A percentile compares a stretch with the other conserved stretches of the same genome.
These are phyloP conservation scores for Rhodosporidiobolus odoratus DNA, from an alignment of 768 basidiomycete genomes.

Conservation along the genomic window DNA sequence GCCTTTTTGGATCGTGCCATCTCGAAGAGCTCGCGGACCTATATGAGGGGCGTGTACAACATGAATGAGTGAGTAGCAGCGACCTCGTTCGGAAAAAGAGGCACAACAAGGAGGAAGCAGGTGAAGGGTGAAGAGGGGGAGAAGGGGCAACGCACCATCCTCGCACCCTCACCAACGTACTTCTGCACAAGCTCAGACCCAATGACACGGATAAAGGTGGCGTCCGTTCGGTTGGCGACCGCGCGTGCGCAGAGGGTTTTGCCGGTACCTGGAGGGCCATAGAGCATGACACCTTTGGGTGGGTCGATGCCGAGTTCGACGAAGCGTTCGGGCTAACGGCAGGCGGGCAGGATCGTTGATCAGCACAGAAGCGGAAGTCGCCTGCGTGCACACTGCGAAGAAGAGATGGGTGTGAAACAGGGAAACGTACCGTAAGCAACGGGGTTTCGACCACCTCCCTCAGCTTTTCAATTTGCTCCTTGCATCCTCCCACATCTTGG, in stretches of 20 bases:
- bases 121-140: neutral
- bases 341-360: neutral
- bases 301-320: conserved; percentile 98
- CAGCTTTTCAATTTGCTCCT: conserved; percentile 98
- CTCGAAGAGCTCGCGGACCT: conserved; percentile 77
- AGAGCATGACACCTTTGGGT: conserved; percentile 93
- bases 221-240: conserved; percentile 96
- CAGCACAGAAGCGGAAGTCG: neutral
- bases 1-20: conserved; percentile 99
- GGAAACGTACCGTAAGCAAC: conserved; percentile 68
- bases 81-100: neutral
- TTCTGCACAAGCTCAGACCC: conserved; percentile 99
- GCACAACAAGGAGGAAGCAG: neutral
- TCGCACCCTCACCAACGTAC: conserved; percentile 96
- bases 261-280: conserved; percentile 91
- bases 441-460: conserved; percentile 97
- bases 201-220: conserved; percentile 98
- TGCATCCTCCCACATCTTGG: conserved; percentile 95
- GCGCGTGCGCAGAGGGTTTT: conserved; percentile 98
- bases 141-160: conserved; percentile 69
- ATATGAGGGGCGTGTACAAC: neutral
- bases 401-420: neutral
- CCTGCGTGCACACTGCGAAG: neutral
- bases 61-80: neutral
- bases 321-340: conserved; percentile 85